These are phyloP conservation scores for Russula compacta DNA, from an alignment of 768 basidiomycete species.

Conservation along the genomic window DNA sequence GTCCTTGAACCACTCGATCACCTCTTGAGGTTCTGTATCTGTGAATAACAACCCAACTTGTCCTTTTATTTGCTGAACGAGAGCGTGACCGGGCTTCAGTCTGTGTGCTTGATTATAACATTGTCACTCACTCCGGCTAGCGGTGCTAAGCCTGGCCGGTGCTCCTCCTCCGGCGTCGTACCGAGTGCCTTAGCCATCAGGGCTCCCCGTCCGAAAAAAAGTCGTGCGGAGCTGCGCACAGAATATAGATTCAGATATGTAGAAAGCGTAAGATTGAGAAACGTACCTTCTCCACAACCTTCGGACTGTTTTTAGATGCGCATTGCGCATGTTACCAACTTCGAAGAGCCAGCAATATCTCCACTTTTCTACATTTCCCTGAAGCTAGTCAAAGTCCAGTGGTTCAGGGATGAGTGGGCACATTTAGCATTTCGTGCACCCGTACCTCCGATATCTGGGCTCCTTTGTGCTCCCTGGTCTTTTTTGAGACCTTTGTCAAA, in stretches of 20 bases:
- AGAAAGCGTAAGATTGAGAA: not conserved
- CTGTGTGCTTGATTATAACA: not conserved
- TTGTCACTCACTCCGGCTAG: conserved; percentile 56
- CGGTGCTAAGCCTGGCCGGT: conserved; percentile 65
- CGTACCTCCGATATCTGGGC: conserved; percentile 71
- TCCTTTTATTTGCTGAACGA: conserved; percentile 77
- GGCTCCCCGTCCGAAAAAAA: conserved; percentile 79
- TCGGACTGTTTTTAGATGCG: conserved; percentile 88
- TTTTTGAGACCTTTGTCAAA: conserved; percentile 88
- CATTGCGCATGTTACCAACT: conserved; percentile 92
- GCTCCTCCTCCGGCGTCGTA: conserved; percentile 77
- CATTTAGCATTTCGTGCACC: not conserved
- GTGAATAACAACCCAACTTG: conserved; percentile 93
- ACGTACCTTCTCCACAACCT: conserved; percentile 87
- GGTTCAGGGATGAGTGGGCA: not conserved
- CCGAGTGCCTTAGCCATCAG: conserved; percentile 98
- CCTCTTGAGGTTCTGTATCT: conserved; percentile 80
- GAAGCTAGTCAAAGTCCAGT: conserved; percentile 43
- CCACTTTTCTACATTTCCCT: conserved; percentile 81
- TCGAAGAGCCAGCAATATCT: conserved; percentile 93
- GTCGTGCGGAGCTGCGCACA: conserved; percentile 61
- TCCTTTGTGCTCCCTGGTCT: conserved; percentile 86
- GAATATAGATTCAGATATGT: conserved; percentile 11
- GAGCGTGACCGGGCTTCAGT: not conserved
- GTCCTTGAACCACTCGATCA: conserved; percentile 87